Conservation (phyloP, 495 filamentous ascomycete genomes). For the Neurospora tetrasperma region DNA sequence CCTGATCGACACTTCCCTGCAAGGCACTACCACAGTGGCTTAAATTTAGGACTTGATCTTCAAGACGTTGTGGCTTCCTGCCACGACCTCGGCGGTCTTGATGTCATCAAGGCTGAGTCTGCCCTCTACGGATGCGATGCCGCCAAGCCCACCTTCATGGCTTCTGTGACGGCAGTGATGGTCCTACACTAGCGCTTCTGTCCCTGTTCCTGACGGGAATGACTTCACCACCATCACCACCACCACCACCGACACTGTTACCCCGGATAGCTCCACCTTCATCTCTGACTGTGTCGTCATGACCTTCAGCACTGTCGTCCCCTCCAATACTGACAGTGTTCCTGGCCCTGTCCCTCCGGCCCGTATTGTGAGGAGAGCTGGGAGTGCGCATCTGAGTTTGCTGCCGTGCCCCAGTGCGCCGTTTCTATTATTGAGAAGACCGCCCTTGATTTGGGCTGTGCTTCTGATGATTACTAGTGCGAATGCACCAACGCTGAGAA, state of each 20-base stretch:
- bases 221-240: background rate
- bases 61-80: background rate
- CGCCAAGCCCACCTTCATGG: background rate
- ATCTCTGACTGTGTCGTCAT: background rate
- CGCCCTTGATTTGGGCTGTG: background rate
- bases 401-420: conserved; percentile 1
- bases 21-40: background rate
- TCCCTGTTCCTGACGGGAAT: background rate
- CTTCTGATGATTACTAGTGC: background rate
- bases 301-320: background rate
- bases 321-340: background rate
- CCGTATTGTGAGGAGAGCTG: background rate
- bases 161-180: background rate
- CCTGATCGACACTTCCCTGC: background rate
- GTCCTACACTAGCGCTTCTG: background rate
- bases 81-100: background rate
- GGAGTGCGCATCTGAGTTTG: background rate
- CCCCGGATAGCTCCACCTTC: background rate
- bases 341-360: background rate
- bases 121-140: background rate
- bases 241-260: background rate
- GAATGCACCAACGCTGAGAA: background rate
- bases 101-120: background rate
- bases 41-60: background rate
- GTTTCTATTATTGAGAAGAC: conserved; percentile 1